Evolutionary conservation across 768 basidiomycete genomes (phyloP).

Genomic region (Termitomyces heimii): DNA sequence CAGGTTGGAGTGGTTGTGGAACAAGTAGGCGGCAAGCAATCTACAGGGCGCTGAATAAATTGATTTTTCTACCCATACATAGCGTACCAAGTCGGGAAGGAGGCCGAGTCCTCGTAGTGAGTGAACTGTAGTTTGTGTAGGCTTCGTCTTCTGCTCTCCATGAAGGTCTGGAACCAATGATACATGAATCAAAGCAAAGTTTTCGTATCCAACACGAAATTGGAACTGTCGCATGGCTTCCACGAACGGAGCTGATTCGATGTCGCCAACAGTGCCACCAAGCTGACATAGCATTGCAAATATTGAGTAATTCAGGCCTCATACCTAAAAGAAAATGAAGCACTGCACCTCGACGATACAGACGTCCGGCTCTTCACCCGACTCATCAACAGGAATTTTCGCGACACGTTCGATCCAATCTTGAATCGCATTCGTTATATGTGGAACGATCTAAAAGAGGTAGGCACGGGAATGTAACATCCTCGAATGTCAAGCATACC

Average conservation of each 20-base stretch:
- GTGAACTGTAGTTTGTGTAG: slow-evolving; percentile 95
- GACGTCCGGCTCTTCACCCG: slow-evolving; percentile 88
- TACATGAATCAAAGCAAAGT: slow-evolving; percentile 96
- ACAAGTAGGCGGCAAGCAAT: slow-evolving; percentile 89
- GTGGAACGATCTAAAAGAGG: slow-evolving; percentile 74
- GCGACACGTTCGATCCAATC: slow-evolving; percentile 98
- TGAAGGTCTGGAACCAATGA: slow-evolving; percentile 98
- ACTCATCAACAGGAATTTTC: slow-evolving; percentile 91
- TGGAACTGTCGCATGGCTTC: slow-evolving; percentile 99
- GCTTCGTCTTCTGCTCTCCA: slow-evolving; percentile 98
- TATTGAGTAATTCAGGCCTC: background rate
- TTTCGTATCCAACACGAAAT: slow-evolving; percentile 93
- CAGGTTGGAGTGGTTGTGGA: slow-evolving; percentile 70
- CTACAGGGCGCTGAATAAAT: slow-evolving; percentile 28
- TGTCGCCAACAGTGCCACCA: slow-evolving; percentile 97
- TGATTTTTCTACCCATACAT: background rate
- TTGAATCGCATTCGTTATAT: slow-evolving; percentile 95
- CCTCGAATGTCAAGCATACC: slow-evolving; percentile 32
- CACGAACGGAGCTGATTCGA: slow-evolving; percentile 96
- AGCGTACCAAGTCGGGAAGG: slow-evolving; percentile 80
- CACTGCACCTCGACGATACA: slow-evolving; percentile 87
- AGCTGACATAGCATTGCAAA: slow-evolving; percentile 44
- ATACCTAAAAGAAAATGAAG: background rate
- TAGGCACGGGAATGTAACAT: background rate
- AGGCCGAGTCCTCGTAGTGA: slow-evolving; percentile 90